Conservation (phyloP, 2,329 filamentous ascomycete genomes). For the Fusarium begoniae region DNA sequence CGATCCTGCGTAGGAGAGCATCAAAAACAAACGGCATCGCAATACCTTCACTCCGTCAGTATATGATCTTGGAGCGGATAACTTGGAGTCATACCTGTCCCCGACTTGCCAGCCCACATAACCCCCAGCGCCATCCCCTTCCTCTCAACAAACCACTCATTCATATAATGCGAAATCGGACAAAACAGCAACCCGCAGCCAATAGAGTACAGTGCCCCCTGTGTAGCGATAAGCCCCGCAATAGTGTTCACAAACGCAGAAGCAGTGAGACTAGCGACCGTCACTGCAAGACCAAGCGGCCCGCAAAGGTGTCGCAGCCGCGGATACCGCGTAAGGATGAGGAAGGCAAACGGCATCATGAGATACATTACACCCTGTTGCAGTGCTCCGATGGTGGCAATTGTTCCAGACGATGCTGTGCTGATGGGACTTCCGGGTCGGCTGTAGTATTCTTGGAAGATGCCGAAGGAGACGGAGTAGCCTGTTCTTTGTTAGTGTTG, state of each 20-base stretch:
- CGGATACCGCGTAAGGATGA: constrained; percentile 53
- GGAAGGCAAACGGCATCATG: constrained; percentile 58
- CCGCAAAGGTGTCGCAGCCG: constrained; percentile 52
- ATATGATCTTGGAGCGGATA: background rate
- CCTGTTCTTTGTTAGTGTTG: constrained; percentile 14
- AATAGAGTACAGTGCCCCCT: constrained; percentile 67
- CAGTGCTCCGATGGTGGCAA: constrained; percentile 36
- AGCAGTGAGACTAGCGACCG: constrained; percentile 58
- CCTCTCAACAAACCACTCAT: constrained; percentile 66
- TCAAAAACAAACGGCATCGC: constrained; percentile 61
- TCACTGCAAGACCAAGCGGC: constrained; percentile 56
- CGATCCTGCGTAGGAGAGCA: constrained; percentile 55
- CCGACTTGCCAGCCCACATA: constrained; percentile 62
- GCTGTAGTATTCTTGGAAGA: constrained; percentile 75
- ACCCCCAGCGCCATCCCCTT: constrained; percentile 66
- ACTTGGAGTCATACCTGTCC: background rate
- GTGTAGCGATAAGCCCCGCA: constrained; percentile 62
- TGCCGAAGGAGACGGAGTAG: constrained; percentile 62
- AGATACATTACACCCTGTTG: constrained; percentile 61
- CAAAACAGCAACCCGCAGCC: constrained; percentile 62
- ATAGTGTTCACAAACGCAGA: constrained; percentile 61
- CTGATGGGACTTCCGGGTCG: constrained; percentile 59
- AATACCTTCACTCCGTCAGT: constrained; percentile 47
- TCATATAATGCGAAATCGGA: constrained; percentile 64
- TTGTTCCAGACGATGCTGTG: constrained; percentile 49